phyloP scores from a whole-genome alignment of 345 rosid species.

The Hypericum androsaemum region DNA sequence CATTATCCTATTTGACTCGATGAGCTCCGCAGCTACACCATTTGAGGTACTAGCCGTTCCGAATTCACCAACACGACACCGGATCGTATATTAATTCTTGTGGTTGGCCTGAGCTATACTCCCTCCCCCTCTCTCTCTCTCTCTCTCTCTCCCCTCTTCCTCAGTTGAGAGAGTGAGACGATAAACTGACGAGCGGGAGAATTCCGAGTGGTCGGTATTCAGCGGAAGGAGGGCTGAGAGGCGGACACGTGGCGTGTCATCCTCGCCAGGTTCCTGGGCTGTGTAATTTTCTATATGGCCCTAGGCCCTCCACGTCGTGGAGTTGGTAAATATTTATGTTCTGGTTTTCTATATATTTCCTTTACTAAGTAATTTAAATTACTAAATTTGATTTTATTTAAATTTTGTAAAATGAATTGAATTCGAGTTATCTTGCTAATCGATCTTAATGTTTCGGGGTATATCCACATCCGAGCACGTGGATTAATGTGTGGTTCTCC shows the following conservation, averaged over 20 bases:
- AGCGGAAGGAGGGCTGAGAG: conserved; percentile 41
- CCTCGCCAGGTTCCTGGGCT: conserved; percentile 12
- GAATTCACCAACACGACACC: conserved; percentile 1
- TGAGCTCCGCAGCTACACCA: conserved; percentile 25
- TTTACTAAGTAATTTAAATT: too few relatives aligned
- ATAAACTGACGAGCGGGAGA: conserved; percentile 41
- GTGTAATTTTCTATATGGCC: background rate
- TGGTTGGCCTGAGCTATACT: too few relatives aligned
- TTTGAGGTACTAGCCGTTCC: conserved; percentile 15
- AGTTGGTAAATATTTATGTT: too few relatives aligned
- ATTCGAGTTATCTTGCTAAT: too few relatives aligned
- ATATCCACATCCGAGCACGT: too few relatives aligned
- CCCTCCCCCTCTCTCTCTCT: background rate
- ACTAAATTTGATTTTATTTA: too few relatives aligned
- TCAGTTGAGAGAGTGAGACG: background rate
- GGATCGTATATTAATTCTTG: background rate
- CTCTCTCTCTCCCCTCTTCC: conserved; percentile 1
- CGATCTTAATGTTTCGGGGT: too few relatives aligned
- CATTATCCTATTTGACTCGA: conserved; percentile 29
- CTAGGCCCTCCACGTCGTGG: conserved; percentile 1
- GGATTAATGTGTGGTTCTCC: too few relatives aligned
- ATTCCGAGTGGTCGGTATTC: conserved; percentile 30
- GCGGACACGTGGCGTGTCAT: conserved; percentile 59
- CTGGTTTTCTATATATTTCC: too few relatives aligned
- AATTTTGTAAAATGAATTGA: too few relatives aligned